These are phyloP conservation scores for Cercospora sp. DNA, from an alignment of 2,329 filamentous ascomycete genomes.

Conservation along the genomic window DNA sequence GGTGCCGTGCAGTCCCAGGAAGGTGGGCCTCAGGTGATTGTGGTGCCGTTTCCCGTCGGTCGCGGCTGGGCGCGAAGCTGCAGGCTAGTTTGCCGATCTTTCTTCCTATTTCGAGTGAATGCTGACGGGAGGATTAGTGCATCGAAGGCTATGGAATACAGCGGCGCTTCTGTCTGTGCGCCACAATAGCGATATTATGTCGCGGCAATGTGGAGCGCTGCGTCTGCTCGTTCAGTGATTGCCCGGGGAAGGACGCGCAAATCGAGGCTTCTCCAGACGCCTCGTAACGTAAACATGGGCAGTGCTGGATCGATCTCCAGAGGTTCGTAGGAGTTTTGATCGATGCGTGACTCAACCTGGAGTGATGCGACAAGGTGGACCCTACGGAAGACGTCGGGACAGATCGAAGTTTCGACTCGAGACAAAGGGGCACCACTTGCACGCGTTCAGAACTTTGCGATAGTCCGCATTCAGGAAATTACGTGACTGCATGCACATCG, in stretches of 20 bases:
- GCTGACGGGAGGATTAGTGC: neutral
- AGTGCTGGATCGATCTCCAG: neutral
- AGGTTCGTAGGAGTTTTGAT: neutral
- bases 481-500: constrained; percentile 3
- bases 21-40: constrained; percentile 2
- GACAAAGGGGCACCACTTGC: constrained; percentile 10
- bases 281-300: neutral
- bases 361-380: neutral
- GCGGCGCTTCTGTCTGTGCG: neutral
- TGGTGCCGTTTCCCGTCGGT: neutral
- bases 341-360: neutral
- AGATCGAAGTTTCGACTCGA: neutral
- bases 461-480: neutral
- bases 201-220: neutral
- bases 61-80: neutral
- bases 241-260: neutral
- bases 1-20: neutral
- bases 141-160: neutral
- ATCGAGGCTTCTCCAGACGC: neutral
- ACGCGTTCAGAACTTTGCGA: neutral
- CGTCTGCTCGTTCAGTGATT: neutral
- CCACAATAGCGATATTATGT: neutral
- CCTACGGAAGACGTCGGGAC: neutral
- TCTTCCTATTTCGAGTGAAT: neutral
- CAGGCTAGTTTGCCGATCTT: neutral